Evolutionary conservation across 2,329 filamentous ascomycete species (phyloP).

Genomic region (Harringtonia lauricola): DNA sequence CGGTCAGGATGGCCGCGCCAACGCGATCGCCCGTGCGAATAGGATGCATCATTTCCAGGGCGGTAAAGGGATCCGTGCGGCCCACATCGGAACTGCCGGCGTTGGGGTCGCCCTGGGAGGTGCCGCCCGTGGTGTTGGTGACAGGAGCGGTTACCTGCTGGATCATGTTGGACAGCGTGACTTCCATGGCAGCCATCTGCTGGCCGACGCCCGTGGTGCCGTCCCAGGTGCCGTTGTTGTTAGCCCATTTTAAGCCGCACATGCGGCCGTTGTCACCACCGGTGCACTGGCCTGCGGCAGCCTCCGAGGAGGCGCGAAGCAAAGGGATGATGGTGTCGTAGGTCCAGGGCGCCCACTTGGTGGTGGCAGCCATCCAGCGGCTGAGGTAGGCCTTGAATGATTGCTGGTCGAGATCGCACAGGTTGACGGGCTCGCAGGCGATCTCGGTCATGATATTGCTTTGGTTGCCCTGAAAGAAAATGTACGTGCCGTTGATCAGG

Average conservation of each 20-base stretch:
- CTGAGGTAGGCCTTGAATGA: slow-evolving; percentile 53
- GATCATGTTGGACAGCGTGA: slow-evolving; percentile 52
- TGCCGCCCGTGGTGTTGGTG: slow-evolving; percentile 34
- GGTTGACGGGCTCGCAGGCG: slow-evolving; percentile 49
- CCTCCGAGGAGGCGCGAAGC: slow-evolving; percentile 42
- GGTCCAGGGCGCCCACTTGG: slow-evolving; percentile 51
- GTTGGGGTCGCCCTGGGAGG: slow-evolving; percentile 33
- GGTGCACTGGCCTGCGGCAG: slow-evolving; percentile 45
- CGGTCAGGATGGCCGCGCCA: slow-evolving; percentile 12
- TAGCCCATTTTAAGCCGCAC: slow-evolving; percentile 1
- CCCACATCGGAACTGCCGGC: slow-evolving; percentile 20
- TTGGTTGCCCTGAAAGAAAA: slow-evolving; percentile 38
- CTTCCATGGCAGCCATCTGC: slow-evolving; percentile 59
- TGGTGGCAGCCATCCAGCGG: slow-evolving; percentile 49
- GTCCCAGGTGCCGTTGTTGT: slow-evolving; percentile 31
- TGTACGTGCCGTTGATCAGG: slow-evolving; percentile 37
- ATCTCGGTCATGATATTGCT: slow-evolving; percentile 49
- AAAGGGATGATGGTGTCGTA: slow-evolving; percentile 38
- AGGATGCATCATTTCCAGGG: background rate
- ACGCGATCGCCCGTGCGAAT: slow-evolving; percentile 7
- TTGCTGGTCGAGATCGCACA: slow-evolving; percentile 50
- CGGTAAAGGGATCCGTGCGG: background rate
- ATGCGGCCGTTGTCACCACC: slow-evolving; percentile 47
- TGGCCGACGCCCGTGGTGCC: slow-evolving; percentile 53
- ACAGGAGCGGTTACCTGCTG: slow-evolving; percentile 25